These are phyloP conservation scores for Ilex asprella DNA, from an alignment of 257 asterid genomes.

Conservation along the genomic window DNA sequence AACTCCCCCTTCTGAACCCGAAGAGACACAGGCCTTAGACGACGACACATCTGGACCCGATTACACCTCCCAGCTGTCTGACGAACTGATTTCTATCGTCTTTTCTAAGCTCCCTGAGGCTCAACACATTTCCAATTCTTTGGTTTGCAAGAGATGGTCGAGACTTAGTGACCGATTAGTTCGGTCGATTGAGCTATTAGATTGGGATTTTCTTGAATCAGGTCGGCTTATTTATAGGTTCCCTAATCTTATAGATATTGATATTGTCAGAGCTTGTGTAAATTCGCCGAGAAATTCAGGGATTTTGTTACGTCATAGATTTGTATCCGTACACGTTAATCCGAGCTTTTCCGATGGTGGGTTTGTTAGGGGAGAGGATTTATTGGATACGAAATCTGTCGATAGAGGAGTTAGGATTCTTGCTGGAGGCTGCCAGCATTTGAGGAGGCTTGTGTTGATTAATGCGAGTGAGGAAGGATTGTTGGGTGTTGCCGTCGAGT, in stretches of 20 bases:
- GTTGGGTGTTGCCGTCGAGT: slow-evolving; percentile 50
- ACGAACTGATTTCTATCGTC: slow-evolving; percentile 48
- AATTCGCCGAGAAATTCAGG: slow-evolving; percentile 48
- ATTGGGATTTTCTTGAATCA: slow-evolving; percentile 90
- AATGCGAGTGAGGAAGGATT: slow-evolving; percentile 67
- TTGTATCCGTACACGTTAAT: slow-evolving; percentile 47
- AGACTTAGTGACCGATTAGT: slow-evolving; percentile 60
- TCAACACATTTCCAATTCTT: slow-evolving; percentile 50
- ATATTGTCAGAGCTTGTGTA: slow-evolving; percentile 41
- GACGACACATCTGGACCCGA: slow-evolving; percentile 23
- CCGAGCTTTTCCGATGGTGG: slow-evolving; percentile 36
- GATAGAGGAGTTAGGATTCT: slow-evolving; percentile 66
- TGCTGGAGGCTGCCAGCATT: slow-evolving; percentile 61
- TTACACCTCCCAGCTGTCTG: slow-evolving; percentile 45
- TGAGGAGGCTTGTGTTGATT: slow-evolving; percentile 53
- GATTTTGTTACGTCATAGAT: slow-evolving; percentile 52
- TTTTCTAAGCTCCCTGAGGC: slow-evolving; percentile 37
- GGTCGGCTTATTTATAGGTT: slow-evolving; percentile 71
- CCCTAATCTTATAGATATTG: slow-evolving; percentile 64
- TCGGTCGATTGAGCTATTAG: slow-evolving; percentile 49
- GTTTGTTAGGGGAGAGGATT: slow-evolving; percentile 37
- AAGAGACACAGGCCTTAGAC: slow-evolving; percentile 12
- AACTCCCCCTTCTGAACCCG: slow-evolving; percentile 65
- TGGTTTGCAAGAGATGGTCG: slow-evolving; percentile 89
- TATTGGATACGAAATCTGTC: slow-evolving; percentile 37